A percentile compares a stretch with the other conserved stretches of the same genome.
These are phyloP conservation scores for Aspergillus sp. DNA, from an alignment of 2,329 filamentous ascomycete genomes.

Conservation along the genomic window DNA sequence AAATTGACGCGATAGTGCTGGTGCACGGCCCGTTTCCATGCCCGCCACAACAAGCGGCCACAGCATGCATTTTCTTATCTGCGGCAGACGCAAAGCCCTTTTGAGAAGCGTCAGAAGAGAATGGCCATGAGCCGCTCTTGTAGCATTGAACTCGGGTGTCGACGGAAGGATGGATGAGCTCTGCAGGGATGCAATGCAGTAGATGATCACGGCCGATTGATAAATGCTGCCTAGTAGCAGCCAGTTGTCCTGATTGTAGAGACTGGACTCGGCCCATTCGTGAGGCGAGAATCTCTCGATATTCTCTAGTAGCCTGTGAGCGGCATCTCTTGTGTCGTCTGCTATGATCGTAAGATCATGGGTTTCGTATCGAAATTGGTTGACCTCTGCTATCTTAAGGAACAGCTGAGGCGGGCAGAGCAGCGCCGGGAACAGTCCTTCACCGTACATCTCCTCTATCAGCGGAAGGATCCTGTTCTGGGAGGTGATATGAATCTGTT, in stretches of 20 bases:
- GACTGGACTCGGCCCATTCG: neutral
- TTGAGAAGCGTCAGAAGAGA: neutral
- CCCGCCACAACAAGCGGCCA: slow-evolving; percentile 9
- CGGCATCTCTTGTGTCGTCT: neutral
- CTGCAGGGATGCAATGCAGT: slow-evolving; percentile 7
- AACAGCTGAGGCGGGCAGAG: slow-evolving; percentile 7
- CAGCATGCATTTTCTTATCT: slow-evolving; percentile 4
- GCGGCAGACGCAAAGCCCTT: neutral
- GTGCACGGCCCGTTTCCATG: neutral
- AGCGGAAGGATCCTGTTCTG: neutral
- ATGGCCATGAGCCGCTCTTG: slow-evolving; percentile 1
- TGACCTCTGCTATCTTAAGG: slow-evolving; percentile 5
- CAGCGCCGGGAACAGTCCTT: slow-evolving; percentile 1
- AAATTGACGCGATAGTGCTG: neutral
- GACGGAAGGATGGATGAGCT: neutral
- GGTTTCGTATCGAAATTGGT: slow-evolving; percentile 4
- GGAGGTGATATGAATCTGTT: slow-evolving; percentile 2
- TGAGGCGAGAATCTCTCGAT: slow-evolving; percentile 4
- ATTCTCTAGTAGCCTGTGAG: slow-evolving; percentile 1
- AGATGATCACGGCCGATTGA: slow-evolving; percentile 5
- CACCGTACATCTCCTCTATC: slow-evolving; percentile 6
- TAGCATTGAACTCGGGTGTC: neutral
- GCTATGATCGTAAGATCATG: neutral
- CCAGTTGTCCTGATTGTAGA: neutral
- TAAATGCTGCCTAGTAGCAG: slow-evolving; percentile 7